Evolutionary conservation across 306 rosid species (phyloP), one percentile per base, ranked within the genome.

Genomic region (Lathyrus aphaca): DNA sequence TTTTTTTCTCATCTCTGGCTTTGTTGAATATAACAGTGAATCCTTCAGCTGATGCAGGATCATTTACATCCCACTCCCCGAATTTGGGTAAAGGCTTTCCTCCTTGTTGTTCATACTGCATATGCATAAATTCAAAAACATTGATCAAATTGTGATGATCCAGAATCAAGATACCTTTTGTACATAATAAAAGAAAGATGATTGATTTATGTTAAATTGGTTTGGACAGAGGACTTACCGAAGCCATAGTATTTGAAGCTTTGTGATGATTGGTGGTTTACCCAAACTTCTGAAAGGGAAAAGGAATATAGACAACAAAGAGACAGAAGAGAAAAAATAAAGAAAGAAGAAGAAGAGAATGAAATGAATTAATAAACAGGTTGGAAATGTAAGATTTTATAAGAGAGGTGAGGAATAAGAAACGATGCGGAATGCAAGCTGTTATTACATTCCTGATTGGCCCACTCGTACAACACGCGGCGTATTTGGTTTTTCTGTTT

Each of bases 11-110:
- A 76, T 80, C 85, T 77, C 96, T 77, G 18, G 96, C 98, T 74
- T 85, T 82, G 83, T 88, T 81, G 86, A 93, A 93, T 64, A 93
- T 88, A 46, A 90, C 85, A 0, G 96, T 86, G 61, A 83, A 90
- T 70, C 96, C 96, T 56, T 90, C 93, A 6, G 96, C 93, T 23
- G 96, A 78, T 13, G 96, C 89, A 6, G 98, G 98, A 74, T 93
- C 82, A 15, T 88, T 90, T 75, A 83, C 96, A 71, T 93, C 98
- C 96, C 98, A 90, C 54, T 93, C 96, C 39, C 98, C 98, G 40
- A 88, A 93, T 72, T 93, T 92, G 9, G 96, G 96, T 46, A 90
- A 74, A 46, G 93, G 76, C 70, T 56, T 82, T 23, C 80, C 80
- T 23, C 80, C 80, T 8, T 72, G 75, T 10, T 49, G 67, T 21